These are phyloP conservation scores for Iris macrosiphon DNA, from an alignment of 106 monocot species.

Conservation along the genomic window DNA sequence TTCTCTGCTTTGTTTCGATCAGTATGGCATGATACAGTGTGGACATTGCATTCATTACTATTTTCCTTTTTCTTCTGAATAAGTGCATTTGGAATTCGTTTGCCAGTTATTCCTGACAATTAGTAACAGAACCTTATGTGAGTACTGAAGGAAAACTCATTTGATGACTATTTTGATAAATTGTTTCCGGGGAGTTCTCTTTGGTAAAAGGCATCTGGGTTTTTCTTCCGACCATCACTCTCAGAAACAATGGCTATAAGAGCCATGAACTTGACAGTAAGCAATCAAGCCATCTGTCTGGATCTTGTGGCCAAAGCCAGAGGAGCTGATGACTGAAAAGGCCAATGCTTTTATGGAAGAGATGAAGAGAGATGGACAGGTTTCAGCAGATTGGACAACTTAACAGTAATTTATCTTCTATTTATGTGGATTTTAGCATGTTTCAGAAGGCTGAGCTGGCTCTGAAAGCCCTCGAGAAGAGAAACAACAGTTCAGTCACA, in stretches of 20 bases:
- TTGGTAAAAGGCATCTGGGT: too few relatives aligned
- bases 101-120: too few relatives aligned
- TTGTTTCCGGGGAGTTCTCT: too few relatives aligned
- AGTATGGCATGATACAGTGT: too few relatives aligned
- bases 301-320: constrained; percentile 83
- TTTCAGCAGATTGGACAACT: constrained; percentile 85
- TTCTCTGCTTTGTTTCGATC: too few relatives aligned
- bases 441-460: constrained; percentile 80
- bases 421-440: constrained; percentile 72
- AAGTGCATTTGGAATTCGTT: too few relatives aligned
- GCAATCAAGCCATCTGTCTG: constrained; percentile 78
- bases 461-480: constrained; percentile 83
- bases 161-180: too few relatives aligned
- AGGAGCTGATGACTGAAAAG: constrained; percentile 75
- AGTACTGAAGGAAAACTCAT: too few relatives aligned
- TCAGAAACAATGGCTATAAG: constrained; percentile 79
- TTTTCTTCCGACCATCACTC: too few relatives aligned
- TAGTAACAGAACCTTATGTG: too few relatives aligned
- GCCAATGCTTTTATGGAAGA: constrained; percentile 84
- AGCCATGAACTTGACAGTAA: constrained; percentile 83
- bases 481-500: constrained; percentile 19
- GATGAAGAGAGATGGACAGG: constrained; percentile 97
- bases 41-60: too few relatives aligned
- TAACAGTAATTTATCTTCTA: constrained; percentile 91
- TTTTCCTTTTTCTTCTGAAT: too few relatives aligned